Evolutionary conservation across 2,329 filamentous ascomycete species (phyloP), one percentile per base, ranked within the genome.

Genomic region (Cladosporium austrohemisphaericum): DNA sequence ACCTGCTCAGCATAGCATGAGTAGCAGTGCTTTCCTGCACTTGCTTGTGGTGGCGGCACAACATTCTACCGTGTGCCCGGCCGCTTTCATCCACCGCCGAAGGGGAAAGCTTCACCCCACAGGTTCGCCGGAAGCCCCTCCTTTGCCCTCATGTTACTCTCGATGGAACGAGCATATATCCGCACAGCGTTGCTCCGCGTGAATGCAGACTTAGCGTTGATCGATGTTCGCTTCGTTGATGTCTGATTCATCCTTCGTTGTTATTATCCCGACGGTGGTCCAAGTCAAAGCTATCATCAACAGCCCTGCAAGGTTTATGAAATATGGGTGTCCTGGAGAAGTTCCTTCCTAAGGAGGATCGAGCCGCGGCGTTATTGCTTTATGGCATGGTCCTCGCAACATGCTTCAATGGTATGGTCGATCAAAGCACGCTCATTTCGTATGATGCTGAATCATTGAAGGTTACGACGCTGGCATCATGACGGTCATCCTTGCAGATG

Each of bases 401-500:
- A 6, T 71, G 67, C 45, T 72, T 72, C 57, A 71, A 72, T 56
- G 70, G 68, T 56, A n/a, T 6, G 40, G 10, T 19, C 20, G 10
- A 18, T 23, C 5, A 7, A 13, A 14, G n/a, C 23, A 25, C 5
- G n/a, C 7, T 4, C 2, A 4, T 16, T 14, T 5, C 32, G 26
- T 19, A 11, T 25, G 19, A 5, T 14, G 16, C 45, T 48, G 26
- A 48, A 16, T 16, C 9, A 4, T 1, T 13, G 8, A 18, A 55
- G 54, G 55, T 2, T 71, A 71, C 43, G 70, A 72, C 63, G 67
- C 67, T 28, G 66, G 66, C 5, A 71, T 72, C 48, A 71, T 71
- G 68, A 71, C 68, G 1, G 68, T 71, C 41, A 72, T 73, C 48
- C 50, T 73, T 44, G 69, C 70, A 3, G 70, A 72, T 49, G 57